Base-by-base conservation (phyloP, 352 stramenopile genomes). In the Phytophthora lateralis region DNA sequence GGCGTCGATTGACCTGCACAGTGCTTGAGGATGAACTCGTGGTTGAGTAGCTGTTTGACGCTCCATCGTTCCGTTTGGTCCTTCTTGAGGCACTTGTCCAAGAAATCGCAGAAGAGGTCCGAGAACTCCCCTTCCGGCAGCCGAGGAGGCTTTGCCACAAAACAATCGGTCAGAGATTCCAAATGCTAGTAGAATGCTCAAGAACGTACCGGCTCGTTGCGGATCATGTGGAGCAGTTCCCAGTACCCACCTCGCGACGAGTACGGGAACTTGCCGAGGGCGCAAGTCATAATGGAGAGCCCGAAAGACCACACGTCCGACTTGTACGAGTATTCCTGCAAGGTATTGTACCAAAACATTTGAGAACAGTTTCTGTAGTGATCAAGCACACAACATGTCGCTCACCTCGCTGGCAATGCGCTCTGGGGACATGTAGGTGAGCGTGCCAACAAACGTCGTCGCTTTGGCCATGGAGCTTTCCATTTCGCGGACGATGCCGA, bases 351-450 rank as follows among this genome's bases (percentile, higher is more conserved):
- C 11, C 1, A 47, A 43, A 52, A 26, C 6, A 45, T 8, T 24
- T 10, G 46, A 17, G 11, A 17, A 39, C 4, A 4, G 15, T 17
- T 6, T 11, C 27, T 32, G 4, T 32, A 15, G 2, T 17, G 17
- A 45, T 15, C 1, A 45, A 26, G 15, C 17, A 4, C 3, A 12
- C 6, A 2, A 6, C 10, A 4, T 4, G 4, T 27, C 12, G 26
- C 35, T 30, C 59, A 88, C 83, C 63, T 95, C 83, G 43, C 89
- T 95, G 30, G 83, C 83, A 60, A 98, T 98, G 14, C 94, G 84
- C 68, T 98, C 94, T 11, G 93, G 94, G 6, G 87, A 95, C 94
- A 98, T 98, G 64, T 98, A 98, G 0, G 85, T 93, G 15, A 96
- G 72, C 7, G 94, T 98, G 2, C 94, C 93, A 5, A 98, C 91